Conservation (phyloP, 2,329 filamentous ascomycete genomes). For the Neonectria coccinea region DNA sequence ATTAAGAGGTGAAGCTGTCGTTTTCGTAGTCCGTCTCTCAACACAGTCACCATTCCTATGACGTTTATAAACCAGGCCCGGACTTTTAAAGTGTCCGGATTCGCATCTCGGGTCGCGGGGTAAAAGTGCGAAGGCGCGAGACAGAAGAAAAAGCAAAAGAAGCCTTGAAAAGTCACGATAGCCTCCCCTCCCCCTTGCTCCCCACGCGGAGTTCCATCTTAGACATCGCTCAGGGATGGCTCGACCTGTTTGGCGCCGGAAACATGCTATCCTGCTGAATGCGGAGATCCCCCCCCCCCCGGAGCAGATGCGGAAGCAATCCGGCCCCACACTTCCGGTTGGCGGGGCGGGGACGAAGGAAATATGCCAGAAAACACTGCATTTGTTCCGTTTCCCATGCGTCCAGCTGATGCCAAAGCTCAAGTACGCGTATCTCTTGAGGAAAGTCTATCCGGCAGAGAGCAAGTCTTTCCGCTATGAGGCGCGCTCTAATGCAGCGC, state of each 20-base stretch:
- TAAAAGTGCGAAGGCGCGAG: conserved; percentile 13
- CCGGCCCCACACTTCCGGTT: conserved; percentile 15
- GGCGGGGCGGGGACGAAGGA: background rate
- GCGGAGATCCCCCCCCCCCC: background rate
- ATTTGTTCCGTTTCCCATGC: conserved; percentile 4
- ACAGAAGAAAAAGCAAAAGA: background rate
- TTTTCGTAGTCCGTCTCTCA: background rate
- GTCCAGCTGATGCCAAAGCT: conserved; percentile 1
- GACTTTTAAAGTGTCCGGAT: conserved; percentile 19
- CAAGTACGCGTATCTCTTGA: no score
- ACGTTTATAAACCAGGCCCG: conserved; percentile 13
- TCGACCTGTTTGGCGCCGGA: background rate
- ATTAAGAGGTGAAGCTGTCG: background rate
- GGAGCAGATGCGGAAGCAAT: background rate
- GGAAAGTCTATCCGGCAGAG: conserved; percentile 14
- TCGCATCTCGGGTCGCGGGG: conserved; percentile 17
- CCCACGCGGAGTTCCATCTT: background rate
- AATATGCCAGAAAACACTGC: background rate
- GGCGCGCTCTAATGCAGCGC: background rate
- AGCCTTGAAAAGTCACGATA: background rate
- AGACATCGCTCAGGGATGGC: background rate
- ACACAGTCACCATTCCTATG: no score
- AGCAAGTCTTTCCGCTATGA: conserved; percentile 8
- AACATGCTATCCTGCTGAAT: background rate
- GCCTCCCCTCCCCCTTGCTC: background rate